Evolutionary conservation across 2,329 filamentous ascomycete genomes (phyloP), one percentile per base, ranked within the genome.

Genomic region (Nothopassalora personata): DNA sequence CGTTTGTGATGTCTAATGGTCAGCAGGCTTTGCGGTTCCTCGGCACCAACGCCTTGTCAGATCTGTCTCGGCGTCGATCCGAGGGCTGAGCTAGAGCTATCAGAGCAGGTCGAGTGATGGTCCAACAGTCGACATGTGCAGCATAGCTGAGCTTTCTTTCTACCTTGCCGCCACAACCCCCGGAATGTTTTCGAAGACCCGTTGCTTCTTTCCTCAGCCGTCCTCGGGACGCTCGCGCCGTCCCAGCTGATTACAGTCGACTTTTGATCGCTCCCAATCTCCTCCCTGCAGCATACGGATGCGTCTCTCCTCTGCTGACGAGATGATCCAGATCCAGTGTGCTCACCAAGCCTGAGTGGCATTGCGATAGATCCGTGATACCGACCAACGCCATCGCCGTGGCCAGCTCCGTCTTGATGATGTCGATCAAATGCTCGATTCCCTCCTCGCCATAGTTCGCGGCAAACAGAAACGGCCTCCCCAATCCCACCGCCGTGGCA

Each of bases 311-410:
- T 57, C 60, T 61, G 5, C 75, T 75, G 46, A 83, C 78, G 31
- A 81, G 67, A 62, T 79, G 74, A 65, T 82, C 80, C 19, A 83
- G 68, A 64, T 80, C 79, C 47, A 68, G 56, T 15, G 72, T 75
- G 59, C 86, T 85, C 23, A 87, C 70, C 66, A 86, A 75, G 0
- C 83, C 83, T 0, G 84, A 81, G 64, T 85, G 81, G 15, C 85
- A 77, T 68, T 87, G 80, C 56, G 80, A 77, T 5, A 88, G 71
- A 60, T 81, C 79, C 1, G 82, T 86, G 34, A 87, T 77, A 1
- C 85, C 85, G 52, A 85, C 80, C 73, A 87, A 78, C 47, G 81
- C 80, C 85, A 88, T 88, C 1, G 84, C 84, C 1, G 82, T 86
- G 62, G 84, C 80, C 3, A 88, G 69, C 70, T 88, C 85, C 9